Conservation (phyloP, 768 basidiomycete genomes). For the Suillus variegatus region DNA sequence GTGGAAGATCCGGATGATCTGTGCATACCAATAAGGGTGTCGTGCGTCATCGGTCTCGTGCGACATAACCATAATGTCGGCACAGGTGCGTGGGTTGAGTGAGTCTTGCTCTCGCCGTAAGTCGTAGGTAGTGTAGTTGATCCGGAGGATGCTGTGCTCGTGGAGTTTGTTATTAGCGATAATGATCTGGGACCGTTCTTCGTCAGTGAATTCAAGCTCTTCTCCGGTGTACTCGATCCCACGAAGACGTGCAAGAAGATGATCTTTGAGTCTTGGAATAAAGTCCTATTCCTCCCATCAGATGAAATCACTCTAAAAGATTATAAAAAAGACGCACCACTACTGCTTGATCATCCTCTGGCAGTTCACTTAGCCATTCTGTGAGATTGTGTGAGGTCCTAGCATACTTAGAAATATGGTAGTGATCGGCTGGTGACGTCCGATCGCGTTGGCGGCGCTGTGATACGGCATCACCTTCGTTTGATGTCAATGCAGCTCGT, state of each 20-base stretch:
- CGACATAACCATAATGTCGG: conserved; percentile 37
- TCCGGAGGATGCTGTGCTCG: conserved; percentile 29
- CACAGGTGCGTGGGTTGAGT: conserved; percentile 31
- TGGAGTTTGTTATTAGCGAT: conserved; percentile 35
- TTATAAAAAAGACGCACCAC: conserved; percentile 5
- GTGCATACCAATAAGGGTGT: conserved; percentile 40
- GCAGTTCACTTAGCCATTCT: conserved; percentile 6
- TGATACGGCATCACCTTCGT: conserved; percentile 1
- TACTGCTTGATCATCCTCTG: conserved; percentile 28
- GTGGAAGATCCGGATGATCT: conserved; percentile 38
- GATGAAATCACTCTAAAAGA: not conserved
- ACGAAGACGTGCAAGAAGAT: conserved; percentile 10
- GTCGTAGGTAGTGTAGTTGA: conserved; percentile 36
- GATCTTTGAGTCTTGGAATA: conserved; percentile 16
- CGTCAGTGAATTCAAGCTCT: conserved; percentile 18
- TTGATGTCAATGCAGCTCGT: not conserved
- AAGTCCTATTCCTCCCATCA: conserved; percentile 38
- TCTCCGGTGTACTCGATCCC: conserved; percentile 15
- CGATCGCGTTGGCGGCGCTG: conserved; percentile 16
- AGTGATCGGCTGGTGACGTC: conserved; percentile 24
- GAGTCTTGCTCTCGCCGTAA: conserved; percentile 24
- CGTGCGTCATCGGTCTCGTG: conserved; percentile 17
- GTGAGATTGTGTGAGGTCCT: conserved; percentile 12
- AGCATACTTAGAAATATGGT: conserved; percentile 23
- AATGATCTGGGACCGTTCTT: conserved; percentile 22